phyloP scores from a whole-genome alignment of 1,139 yeast species.

The Diutina siamensis region DNA sequence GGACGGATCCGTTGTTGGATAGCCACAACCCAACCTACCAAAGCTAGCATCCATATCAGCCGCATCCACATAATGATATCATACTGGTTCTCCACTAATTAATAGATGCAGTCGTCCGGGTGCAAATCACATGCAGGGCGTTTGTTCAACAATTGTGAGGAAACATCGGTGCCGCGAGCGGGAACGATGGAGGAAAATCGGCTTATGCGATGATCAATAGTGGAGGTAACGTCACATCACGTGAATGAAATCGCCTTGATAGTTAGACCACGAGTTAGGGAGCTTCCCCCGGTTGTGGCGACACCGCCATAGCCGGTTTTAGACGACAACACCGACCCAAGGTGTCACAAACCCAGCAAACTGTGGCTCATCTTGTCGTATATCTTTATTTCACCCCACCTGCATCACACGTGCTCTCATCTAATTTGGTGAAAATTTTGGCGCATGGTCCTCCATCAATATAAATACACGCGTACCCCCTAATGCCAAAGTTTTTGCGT shows the following conservation, averaged over 20 bases:
- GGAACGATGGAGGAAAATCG: neutral
- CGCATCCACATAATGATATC: neutral
- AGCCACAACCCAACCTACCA: neutral
- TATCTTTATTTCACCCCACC: neutral
- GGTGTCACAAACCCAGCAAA: too few relatives aligned
- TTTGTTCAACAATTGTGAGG: neutral
- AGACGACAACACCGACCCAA: too few relatives aligned
- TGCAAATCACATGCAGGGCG: neutral
- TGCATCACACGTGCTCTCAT: constrained; percentile 2
- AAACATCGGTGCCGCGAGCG: neutral
- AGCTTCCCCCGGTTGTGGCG: too few relatives aligned
- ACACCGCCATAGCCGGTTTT: too few relatives aligned
- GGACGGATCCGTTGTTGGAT: neutral
- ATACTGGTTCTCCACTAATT: too few relatives aligned
- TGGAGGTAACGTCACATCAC: neutral
- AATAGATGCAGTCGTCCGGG: too few relatives aligned
- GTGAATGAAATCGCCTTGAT: too few relatives aligned
- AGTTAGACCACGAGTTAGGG: too few relatives aligned
- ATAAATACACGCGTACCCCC: constrained; percentile 2
- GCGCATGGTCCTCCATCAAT: neutral
- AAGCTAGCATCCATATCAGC: neutral
- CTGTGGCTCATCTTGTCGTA: neutral
- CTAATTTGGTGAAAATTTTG: neutral
- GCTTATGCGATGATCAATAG: neutral
- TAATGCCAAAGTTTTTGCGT: neutral